Evolutionary conservation across 2,329 filamentous ascomycete genomes (phyloP).

Genomic region (Cladosporium colombiae): DNA sequence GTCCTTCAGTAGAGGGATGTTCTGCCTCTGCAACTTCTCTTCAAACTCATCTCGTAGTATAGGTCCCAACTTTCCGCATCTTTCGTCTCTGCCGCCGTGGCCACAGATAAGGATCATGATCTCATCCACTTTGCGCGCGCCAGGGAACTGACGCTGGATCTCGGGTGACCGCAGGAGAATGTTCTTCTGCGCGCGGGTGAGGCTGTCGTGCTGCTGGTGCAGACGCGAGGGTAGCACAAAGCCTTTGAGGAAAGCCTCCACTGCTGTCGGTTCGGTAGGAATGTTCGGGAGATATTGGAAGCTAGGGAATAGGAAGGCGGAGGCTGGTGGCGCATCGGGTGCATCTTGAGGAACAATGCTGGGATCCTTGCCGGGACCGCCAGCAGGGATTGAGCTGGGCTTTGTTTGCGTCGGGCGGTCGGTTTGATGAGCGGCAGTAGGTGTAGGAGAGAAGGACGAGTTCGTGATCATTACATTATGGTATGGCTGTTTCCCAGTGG

Average conservation of each 20-base stretch:
- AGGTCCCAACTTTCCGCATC: slow-evolving; percentile 81
- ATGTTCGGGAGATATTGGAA: slow-evolving; percentile 79
- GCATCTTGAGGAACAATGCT: slow-evolving; percentile 27
- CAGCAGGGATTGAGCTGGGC: slow-evolving; percentile 22
- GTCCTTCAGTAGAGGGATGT: slow-evolving; percentile 51
- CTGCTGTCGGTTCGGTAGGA: slow-evolving; percentile 59
- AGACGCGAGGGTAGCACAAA: slow-evolving; percentile 66
- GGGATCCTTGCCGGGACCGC: slow-evolving; percentile 34
- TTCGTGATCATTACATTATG: slow-evolving; percentile 78
- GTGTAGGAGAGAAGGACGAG: slow-evolving; percentile 67
- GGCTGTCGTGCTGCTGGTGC: slow-evolving; percentile 59
- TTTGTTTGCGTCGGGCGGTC: slow-evolving; percentile 23
- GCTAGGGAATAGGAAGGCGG: slow-evolving; percentile 75
- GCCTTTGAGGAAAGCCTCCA: slow-evolving; percentile 60
- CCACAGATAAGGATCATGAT: slow-evolving; percentile 84
- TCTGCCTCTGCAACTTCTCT: slow-evolving; percentile 53
- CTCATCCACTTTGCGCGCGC: slow-evolving; percentile 64
- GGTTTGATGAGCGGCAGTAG: slow-evolving; percentile 25
- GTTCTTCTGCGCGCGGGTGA: slow-evolving; percentile 56
- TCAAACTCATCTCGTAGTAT: slow-evolving; percentile 71
- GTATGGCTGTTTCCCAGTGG: slow-evolving; percentile 65
- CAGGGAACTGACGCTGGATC: slow-evolving; percentile 49
- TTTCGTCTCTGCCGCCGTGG: slow-evolving; percentile 75
- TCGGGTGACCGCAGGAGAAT: slow-evolving; percentile 50
- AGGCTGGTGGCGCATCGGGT: slow-evolving; percentile 46